Evolutionary conservation across 2,329 filamentous ascomycete species (phyloP).

Genomic region (Fusarium burgessii): DNA sequence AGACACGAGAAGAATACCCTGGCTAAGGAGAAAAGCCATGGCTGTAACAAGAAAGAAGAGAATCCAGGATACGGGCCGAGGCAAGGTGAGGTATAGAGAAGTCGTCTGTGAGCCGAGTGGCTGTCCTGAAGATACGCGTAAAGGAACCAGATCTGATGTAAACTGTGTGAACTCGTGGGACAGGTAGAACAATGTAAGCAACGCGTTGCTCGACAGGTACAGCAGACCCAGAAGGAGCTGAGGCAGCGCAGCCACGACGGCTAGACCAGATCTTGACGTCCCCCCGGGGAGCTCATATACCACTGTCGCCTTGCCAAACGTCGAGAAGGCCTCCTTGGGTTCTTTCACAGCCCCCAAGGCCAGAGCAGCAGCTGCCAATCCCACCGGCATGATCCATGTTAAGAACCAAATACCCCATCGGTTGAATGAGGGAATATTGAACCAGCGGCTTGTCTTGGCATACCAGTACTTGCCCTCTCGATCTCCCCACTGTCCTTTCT

Average conservation of each 20-base stretch:
- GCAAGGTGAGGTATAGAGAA: slow-evolving; percentile 64
- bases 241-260: slow-evolving; percentile 59
- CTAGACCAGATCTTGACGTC: slow-evolving; percentile 45
- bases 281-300: slow-evolving; percentile 49
- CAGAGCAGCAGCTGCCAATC: slow-evolving; percentile 56
- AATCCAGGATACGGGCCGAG: slow-evolving; percentile 58
- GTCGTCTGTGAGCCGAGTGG: slow-evolving; percentile 60
- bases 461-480: slow-evolving; percentile 59
- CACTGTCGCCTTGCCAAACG: slow-evolving; percentile 55
- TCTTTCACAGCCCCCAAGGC: slow-evolving; percentile 51
- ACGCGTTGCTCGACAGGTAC: slow-evolving; percentile 61
- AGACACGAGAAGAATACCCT: slow-evolving; percentile 56
- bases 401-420: slow-evolving; percentile 58
- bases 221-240: slow-evolving; percentile 62
- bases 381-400: slow-evolving; percentile 55
- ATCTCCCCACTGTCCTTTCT: slow-evolving; percentile 57
- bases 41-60: slow-evolving; percentile 59
- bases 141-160: slow-evolving; percentile 48
- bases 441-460: slow-evolving; percentile 58
- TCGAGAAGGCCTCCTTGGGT: slow-evolving; percentile 49
- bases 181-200: slow-evolving; percentile 62
- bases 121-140: slow-evolving; percentile 61
- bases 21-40: slow-evolving; percentile 60
- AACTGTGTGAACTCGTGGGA: slow-evolving; percentile 64
- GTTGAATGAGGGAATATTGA: slow-evolving; percentile 55